Evolutionary conservation across 148 eudicot genomes (phyloP), one percentile per base, ranked within the genome.

Genomic region (Gaultheria prostrata): DNA sequence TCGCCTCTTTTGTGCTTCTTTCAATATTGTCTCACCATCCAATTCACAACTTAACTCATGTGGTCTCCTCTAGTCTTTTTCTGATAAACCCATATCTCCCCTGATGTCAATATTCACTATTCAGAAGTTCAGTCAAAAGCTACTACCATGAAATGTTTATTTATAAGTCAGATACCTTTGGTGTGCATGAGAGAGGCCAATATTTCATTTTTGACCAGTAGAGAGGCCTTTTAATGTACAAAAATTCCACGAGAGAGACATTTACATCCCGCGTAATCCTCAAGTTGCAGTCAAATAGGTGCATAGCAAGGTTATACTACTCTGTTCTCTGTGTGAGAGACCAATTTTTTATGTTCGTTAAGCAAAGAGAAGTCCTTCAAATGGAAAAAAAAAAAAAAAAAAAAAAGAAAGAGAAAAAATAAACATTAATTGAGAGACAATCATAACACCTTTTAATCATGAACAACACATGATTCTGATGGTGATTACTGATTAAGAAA

Each of bases 81-180:
- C 98, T 20, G 97, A 87, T 87, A 97, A 85, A 54, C 98, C 98
- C 98, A 97, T 93, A 88, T 97, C 97, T 77, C 99, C 99, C 92
- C 99, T 97, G 91, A 82, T 78, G 70, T 76, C 57, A 78, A 77
- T 57, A 83, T 80, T n/a, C n/a, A n/a, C n/a, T n/a, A n/a, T n/a
- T 39, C 20, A 79, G 17, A 50, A 61, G 59, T 79, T 80, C 57
- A 32, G 46, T 70, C 11, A 39, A 49, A 76, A 56, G 71, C 39
- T 82, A 45, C 67, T 49, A n/a, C 54, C 75, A 69, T 13, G 65
- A 10, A 65, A 26, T 4, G 9, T 69, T 50, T 17, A 46, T 76
- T 24, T 13, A 48, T 14, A n/a, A 17, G 15, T 30, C 8, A 6
- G 70, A 69, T 30, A 57, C 24, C 61, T 32, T 67, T 26, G 30